Base-by-base conservation (phyloP, 371 early-diverging fungal species). In the Mucor saturninus region DNA sequence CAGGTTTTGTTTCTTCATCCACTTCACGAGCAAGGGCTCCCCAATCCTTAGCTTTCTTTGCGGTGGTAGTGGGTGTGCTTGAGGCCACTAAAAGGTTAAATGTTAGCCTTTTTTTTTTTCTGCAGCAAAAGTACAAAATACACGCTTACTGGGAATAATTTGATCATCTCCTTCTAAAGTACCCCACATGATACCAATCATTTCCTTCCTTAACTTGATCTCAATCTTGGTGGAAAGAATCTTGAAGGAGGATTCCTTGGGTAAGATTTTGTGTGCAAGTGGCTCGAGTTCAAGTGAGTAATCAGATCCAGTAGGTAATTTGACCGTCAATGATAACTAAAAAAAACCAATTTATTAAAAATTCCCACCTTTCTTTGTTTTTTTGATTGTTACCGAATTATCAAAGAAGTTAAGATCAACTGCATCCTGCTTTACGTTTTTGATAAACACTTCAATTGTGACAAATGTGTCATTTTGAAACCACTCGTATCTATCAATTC, bases 181-280 rank as follows among this genome's bases (percentile, higher is more conserved):
- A 28, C 84, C 86, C 96, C 96, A 95, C 68, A 88, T 84, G 54
- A 91, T 63, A 13, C 93, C 96, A 29, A 71, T 57, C 10, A 61
- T 58, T 46, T 77, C 79, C 77, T 97, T 97, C 74, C 93, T 95
- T 61, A 96, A 69, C 69, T 88, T 90, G 64, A 98, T 87, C 80
- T 98, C 99, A 56, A 97, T 86, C 83, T 98, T 98, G 59, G 98
- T 95, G 13, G 87, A 85, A 42, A 96, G 72, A 10, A 97, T 83
- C 54, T 87, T 82, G 72, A 70, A 91, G 13, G 81, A 74, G 49
- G 85, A 87, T 72, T 91, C 90, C 14, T 73, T 66, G 4, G 95
- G 93, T 48, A 85, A 75, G 54, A 97, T 88, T 2, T 74, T 78
- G 54, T 93, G 92, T 56, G 87, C 81, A 39, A 97, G 77, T 0